Conservation (phyloP, 192 early-diverging fungal species). For the Phycomyces nitens region DNA sequence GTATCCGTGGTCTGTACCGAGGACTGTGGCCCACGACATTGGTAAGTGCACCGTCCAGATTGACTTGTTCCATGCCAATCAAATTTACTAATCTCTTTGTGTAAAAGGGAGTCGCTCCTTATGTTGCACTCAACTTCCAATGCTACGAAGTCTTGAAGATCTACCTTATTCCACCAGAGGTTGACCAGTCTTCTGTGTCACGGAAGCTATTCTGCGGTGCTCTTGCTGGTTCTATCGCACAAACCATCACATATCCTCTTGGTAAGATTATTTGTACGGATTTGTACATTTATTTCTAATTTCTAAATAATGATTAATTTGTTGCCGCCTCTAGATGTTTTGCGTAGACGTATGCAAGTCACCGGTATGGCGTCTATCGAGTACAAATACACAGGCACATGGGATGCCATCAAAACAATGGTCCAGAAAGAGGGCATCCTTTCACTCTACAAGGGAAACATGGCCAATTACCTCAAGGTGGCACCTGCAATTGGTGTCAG, state of each 20-base stretch:
- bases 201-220: slow-evolving; percentile 72
- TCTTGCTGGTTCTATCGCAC: slow-evolving; percentile 73
- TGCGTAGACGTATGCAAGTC: slow-evolving; percentile 78
- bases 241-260: slow-evolving; percentile 79
- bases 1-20: slow-evolving; percentile 67
- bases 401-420: slow-evolving; percentile 57
- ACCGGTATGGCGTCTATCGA: slow-evolving; percentile 63
- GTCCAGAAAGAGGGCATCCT: slow-evolving; percentile 64
- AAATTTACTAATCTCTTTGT: too few relatives aligned
- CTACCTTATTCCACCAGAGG: slow-evolving; percentile 61
- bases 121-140: slow-evolving; percentile 80
- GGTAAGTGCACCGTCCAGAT: slow-evolving; percentile 27
- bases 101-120: slow-evolving; percentile 79
- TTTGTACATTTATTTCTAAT: neutral
- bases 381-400: slow-evolving; percentile 72
- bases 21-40: slow-evolving; percentile 70
- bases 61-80: too few relatives aligned
- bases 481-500: slow-evolving; percentile 81
- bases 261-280: too few relatives aligned
- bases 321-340: slow-evolving; percentile 46
- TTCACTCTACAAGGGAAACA: slow-evolving; percentile 72
- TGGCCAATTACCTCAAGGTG: slow-evolving; percentile 84
- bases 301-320: too few relatives aligned
- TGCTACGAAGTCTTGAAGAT: slow-evolving; percentile 75
- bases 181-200: slow-evolving; percentile 52